A percentile compares a stretch with the other conserved stretches of the same genome.
These are phyloP conservation scores for Monosporozyma solicola DNA, from an alignment of 805 yeast genomes.

Conservation along the genomic window DNA sequence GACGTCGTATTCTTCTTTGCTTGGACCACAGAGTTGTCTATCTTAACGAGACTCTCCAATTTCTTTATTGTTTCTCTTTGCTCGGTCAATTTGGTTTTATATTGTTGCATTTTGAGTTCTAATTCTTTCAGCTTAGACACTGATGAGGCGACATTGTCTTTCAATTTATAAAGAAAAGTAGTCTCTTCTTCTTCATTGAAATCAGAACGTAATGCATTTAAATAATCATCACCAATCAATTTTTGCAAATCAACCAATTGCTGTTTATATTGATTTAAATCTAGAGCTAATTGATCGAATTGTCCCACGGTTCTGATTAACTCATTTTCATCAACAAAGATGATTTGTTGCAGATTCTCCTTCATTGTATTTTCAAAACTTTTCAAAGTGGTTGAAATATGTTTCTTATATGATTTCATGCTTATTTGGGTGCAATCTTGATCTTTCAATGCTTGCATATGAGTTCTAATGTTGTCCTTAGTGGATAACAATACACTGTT, in stretches of 20 bases:
- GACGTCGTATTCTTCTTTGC: slow-evolving; percentile 1
- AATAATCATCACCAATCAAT: slow-evolving; percentile 21
- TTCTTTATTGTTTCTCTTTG: slow-evolving; percentile 22
- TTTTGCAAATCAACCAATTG: slow-evolving; percentile 17
- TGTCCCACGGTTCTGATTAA: slow-evolving; percentile 20
- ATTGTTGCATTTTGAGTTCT: slow-evolving; percentile 19
- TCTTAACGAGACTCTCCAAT: slow-evolving; percentile 16
- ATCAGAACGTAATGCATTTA: slow-evolving; percentile 22
- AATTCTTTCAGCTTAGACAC: slow-evolving; percentile 20
- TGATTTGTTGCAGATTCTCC: slow-evolving; percentile 11
- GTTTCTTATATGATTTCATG: slow-evolving; percentile 13
- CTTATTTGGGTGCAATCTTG: slow-evolving; percentile 8
- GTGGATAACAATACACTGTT: background rate
- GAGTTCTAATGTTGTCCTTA: background rate
- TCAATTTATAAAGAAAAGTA: slow-evolving; percentile 18
- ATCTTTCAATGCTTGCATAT: background rate
- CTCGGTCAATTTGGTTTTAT: slow-evolving; percentile 12
- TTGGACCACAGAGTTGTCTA: slow-evolving; percentile 3
- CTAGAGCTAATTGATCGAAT: slow-evolving; percentile 15
- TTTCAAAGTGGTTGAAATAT: slow-evolving; percentile 14
- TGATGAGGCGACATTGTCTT: slow-evolving; percentile 7
- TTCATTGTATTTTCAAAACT: slow-evolving; percentile 19
- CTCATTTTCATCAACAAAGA: slow-evolving; percentile 21
- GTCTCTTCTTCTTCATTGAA: slow-evolving; percentile 20
- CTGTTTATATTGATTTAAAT: slow-evolving; percentile 24